Conservation (phyloP, 2,329 filamentous ascomycete genomes). For the Curvularia sp. region DNA sequence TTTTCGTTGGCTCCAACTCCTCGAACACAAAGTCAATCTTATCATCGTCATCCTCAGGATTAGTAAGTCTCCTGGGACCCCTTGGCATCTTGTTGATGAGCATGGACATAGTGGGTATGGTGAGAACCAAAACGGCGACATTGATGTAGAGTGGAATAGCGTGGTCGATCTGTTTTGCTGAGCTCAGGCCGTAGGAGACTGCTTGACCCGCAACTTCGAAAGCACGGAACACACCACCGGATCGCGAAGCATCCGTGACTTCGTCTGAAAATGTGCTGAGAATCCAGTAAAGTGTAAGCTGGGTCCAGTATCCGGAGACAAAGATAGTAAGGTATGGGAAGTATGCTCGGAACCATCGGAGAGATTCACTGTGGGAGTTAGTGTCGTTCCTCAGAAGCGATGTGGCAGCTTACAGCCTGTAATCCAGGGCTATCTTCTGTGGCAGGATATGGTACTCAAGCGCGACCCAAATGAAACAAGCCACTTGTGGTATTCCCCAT, state of each 20-base stretch:
- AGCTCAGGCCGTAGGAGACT: conserved; percentile 19
- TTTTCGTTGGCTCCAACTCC: background rate
- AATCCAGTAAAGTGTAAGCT: conserved; percentile 20
- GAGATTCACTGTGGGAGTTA: conserved; percentile 9
- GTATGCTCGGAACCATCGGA: conserved; percentile 12
- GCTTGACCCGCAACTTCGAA: conserved; percentile 20
- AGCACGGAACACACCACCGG: conserved; percentile 17
- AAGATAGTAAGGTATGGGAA: conserved; percentile 17
- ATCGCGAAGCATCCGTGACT: conserved; percentile 10
- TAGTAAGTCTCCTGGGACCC: background rate
- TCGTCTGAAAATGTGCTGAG: conserved; percentile 15
- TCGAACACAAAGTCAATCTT: background rate
- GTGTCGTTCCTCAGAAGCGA: background rate
- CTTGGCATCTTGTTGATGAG: conserved; percentile 16
- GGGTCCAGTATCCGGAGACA: conserved; percentile 13
- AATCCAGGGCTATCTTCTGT: conserved; percentile 9
- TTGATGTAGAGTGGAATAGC: conserved; percentile 17
- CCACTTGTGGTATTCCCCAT: conserved; percentile 12
- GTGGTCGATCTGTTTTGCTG: conserved; percentile 13
- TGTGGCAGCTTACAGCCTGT: conserved; percentile 6
- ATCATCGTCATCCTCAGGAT: background rate
- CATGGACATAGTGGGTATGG: conserved; percentile 15
- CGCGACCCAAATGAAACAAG: conserved; percentile 19
- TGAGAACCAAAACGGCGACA: conserved; percentile 10
- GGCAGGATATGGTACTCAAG: conserved; percentile 15